Conservation (phyloP, 208 protist genomes). For the Trypanosoma congolense region DNA sequence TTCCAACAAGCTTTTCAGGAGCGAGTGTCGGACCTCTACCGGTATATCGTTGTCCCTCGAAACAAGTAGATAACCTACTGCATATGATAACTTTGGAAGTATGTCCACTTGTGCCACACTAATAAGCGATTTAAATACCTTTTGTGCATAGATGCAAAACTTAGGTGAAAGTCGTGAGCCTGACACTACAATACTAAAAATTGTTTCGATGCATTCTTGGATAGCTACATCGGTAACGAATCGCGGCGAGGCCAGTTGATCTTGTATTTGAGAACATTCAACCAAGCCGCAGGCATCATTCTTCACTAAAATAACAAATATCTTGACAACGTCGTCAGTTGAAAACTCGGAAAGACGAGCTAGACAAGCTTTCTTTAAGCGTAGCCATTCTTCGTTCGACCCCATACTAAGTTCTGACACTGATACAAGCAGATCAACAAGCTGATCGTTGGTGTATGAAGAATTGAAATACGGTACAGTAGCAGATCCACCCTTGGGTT, state of each 20-base stretch:
- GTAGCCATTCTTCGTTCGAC: conserved; percentile 23
- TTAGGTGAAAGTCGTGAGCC: conserved; percentile 20
- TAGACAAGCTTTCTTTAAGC: conserved; percentile 22
- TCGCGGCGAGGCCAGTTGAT: conserved; percentile 9
- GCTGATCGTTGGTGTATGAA: conserved; percentile 1
- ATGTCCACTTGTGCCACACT: conserved; percentile 12
- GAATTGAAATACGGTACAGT: too few species aligned
- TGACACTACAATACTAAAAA: conserved; percentile 15
- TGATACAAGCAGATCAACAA: conserved; percentile 19
- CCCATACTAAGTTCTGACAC: conserved; percentile 22
- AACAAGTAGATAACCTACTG: conserved; percentile 12
- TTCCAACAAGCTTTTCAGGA: conserved; percentile 12
- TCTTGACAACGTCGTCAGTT: conserved; percentile 10
- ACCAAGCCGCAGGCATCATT: conserved; percentile 18
- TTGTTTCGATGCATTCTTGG: conserved; percentile 15
- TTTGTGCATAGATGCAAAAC: conserved; percentile 16
- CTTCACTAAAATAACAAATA: conserved; percentile 19
- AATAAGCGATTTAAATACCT: conserved; percentile 15
- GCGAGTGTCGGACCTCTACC: conserved; percentile 4
- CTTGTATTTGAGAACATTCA: conserved; percentile 23
- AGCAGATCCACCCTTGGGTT: too few species aligned
- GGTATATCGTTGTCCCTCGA: conserved; percentile 20
- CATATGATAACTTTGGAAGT: conserved; percentile 18
- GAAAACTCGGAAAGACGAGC: conserved; percentile 11
- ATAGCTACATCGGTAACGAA: conserved; percentile 14